These are phyloP conservation scores for Dillenia turbinata DNA, from an alignment of 164 flowering plant genomes.

Conservation along the genomic window DNA sequence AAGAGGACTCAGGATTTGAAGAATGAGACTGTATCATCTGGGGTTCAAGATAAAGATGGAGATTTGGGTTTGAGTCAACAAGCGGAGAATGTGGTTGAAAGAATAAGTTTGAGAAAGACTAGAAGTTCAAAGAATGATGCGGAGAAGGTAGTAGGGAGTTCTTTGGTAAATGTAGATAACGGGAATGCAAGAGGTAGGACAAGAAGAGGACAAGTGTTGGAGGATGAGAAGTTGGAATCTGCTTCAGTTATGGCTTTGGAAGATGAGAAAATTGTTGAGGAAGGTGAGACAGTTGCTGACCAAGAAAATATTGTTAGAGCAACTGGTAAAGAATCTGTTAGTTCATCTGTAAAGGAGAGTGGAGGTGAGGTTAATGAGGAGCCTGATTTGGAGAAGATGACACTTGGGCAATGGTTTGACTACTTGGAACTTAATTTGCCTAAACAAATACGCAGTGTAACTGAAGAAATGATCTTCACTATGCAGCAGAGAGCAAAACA, in stretches of 20 bases:
- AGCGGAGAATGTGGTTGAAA: neutral
- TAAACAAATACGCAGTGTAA: slow-evolving; percentile 42
- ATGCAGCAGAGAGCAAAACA: slow-evolving; percentile 40
- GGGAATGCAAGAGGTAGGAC: slow-evolving; percentile 7
- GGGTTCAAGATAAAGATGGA: neutral
- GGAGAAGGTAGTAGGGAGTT: slow-evolving; percentile 5
- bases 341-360: slow-evolving; percentile 8
- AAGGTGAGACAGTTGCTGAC: neutral
- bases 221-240: slow-evolving; percentile 2
- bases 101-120: neutral
- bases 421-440: slow-evolving; percentile 53
- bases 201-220: neutral
- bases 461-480: slow-evolving; percentile 44
- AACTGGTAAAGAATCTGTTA: slow-evolving; percentile 1
- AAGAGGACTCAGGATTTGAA: neutral
- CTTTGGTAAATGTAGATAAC: slow-evolving; percentile 1
- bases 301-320: neutral
- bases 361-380: neutral
- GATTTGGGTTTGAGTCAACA: neutral
- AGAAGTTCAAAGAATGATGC: neutral
- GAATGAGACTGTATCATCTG: neutral
- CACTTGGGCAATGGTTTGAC: slow-evolving; percentile 71
- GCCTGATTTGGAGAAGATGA: slow-evolving; percentile 59
- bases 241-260: slow-evolving; percentile 7
- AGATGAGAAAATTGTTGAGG: neutral